Percentiles rank a stretch among this genome's conserved stretches.
These are phyloP conservation scores for Petunia secreta DNA, from an alignment of 257 asterid genomes.

Conservation along the genomic window DNA sequence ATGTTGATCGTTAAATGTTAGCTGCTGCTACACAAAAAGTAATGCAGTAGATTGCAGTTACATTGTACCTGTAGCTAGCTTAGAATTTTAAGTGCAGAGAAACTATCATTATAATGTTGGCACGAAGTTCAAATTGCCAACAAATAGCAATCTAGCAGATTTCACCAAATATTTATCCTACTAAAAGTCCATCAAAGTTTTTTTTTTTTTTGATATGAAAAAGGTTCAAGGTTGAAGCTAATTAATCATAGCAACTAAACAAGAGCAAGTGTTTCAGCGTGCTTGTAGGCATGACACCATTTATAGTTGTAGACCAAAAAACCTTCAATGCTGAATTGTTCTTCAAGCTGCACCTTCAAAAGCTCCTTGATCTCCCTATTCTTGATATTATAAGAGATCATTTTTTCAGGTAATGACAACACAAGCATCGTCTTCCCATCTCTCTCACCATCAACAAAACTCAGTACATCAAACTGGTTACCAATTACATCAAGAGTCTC, in stretches of 20 bases:
- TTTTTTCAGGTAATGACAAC: not conserved
- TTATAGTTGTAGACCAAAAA: not conserved
- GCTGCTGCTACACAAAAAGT: not conserved
- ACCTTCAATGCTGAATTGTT: not conserved
- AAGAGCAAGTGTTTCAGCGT: not conserved
- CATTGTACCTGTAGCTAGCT: not conserved
- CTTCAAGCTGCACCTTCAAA: not conserved
- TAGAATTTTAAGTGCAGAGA: not conserved
- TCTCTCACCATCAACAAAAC: constrained; percentile 1
- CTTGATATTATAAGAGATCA: not conserved
- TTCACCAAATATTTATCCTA: not conserved
- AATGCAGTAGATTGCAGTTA: not conserved
- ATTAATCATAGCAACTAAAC: not conserved
- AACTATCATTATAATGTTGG: not conserved
- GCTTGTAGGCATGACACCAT: constrained; percentile 5
- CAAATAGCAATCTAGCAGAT: not conserved
- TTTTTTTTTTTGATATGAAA: too few relatives aligned
- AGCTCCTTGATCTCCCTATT: not conserved
- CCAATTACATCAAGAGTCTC: not conserved
- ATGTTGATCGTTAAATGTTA: too few relatives aligned
- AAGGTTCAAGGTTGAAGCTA: not conserved
- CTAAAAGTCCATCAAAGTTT: not conserved
- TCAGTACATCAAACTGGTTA: not conserved
- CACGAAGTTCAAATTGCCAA: not conserved
- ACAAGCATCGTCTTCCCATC: constrained; percentile 5